Base-by-base conservation (phyloP, 805 yeast genomes). In the Candida incommunis region DNA sequence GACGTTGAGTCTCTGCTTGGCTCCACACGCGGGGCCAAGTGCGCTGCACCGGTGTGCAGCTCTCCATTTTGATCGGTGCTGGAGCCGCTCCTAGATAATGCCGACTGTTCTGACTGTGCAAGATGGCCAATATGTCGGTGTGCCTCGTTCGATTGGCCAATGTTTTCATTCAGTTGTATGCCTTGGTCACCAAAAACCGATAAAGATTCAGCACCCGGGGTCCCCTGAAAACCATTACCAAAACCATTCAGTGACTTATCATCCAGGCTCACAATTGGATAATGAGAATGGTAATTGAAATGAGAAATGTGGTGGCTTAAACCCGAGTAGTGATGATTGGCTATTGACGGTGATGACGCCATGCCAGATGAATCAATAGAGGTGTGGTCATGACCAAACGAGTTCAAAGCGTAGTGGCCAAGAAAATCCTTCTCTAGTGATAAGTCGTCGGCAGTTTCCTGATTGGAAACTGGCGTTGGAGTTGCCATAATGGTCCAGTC, bases 381-480 rank as follows among this genome's bases (percentile, higher is more conserved):
- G n/a, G n/a, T n/a, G n/a, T n/a, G n/a, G 11, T 31, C 37, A n/a
- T 31, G n/a, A 9, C 18, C 18, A 11, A 31, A 16, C 13, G 37
- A 11, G 7, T 31, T 18, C 20, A 31, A 4, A 9, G 37, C 18
- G 20, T 52, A 52, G 34, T 52, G 56, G 16, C 56, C 56, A 26
- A 53, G 46, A 41, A 53, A 53, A 35, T 51, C 54, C 21, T 45
- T 2, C 53, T 50, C 4, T 51, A 51, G 31, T 42, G 29, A 5
- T 5, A 31, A 31, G 45, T 51, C 55, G 18, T 41, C 35, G 20
- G 34, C 15, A 40, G 49, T 51, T 24, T 45, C 48, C 18, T 45
- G 47, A 41, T 42, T 42, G 4, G 42, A 51, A 5, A 11, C 37
- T 5, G 37, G 9, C 13, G 27, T 9, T 13, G 37, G 37, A 31